Evolutionary conservation across 371 early-diverging fungal genomes (phyloP), one percentile per base, ranked within the genome.

Genomic region (Mortierella sp.): DNA sequence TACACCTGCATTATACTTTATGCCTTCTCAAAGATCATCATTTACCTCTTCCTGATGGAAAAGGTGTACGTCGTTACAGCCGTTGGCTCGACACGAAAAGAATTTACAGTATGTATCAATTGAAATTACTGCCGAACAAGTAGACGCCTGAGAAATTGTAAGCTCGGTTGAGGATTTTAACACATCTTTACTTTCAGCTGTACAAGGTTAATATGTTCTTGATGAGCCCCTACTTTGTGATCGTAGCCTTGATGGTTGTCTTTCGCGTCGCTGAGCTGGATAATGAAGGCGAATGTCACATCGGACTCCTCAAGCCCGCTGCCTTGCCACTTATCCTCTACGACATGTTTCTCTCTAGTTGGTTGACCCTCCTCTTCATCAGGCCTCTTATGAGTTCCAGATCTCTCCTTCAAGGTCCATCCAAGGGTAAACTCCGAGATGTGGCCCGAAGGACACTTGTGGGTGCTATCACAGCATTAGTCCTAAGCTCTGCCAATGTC

Each of bases 41-140:
- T 90, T 10, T 90, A 85, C 72, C 77, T 89, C 24, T 89, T 89
- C 68, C 77, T 88, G 58, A 88, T 87, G 70, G 90, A 90, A 75
- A 90, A 90, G 87, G 89, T 88, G 28, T 78, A 77, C 28, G 75
- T 78, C 28, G 83, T 83, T 45, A 85, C 78, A 6, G 72, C 78
- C 20, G 71, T 73, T 40, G 78, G 74, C 4, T 65, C 54, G n/a
- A 75, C 78, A 5, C 61, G 77, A 14, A 30, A 22, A 18, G 61
- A 79, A 24, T 73, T 70, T 40, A 28, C n/a, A 62, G 83, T 81
- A 76, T 62, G n/a, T n/a, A 20, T 20, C 62, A 37, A 28, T 10
- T 14, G 4, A n/a, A 35, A 60, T 30, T 3, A 58, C 12, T 3
- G 20, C 3, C 57, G 16, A 3, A 52, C 28, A 26, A 6, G 28